These are phyloP conservation scores for Penicillium sp. DNA, from an alignment of 2,329 filamentous ascomycete species.

Conservation along the genomic window DNA sequence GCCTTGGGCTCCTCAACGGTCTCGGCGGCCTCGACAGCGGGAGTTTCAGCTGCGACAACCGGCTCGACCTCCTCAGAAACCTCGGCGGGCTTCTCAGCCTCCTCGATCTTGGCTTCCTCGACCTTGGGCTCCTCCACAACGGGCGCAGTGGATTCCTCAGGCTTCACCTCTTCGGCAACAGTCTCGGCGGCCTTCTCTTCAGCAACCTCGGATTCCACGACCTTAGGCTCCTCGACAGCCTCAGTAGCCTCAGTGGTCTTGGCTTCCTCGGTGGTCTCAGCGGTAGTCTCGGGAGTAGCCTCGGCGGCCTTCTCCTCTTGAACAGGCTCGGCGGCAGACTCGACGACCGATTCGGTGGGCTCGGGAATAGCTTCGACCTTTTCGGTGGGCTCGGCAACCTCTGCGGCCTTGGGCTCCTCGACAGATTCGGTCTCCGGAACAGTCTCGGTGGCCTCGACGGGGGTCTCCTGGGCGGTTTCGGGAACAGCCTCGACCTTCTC, in stretches of 20 bases:
- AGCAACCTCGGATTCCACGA: not conserved
- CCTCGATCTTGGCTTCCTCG: not conserved
- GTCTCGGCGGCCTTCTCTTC: constrained; percentile 1
- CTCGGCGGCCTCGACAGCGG: not conserved
- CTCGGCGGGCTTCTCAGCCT: constrained; percentile 6
- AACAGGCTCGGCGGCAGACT: too few relatives aligned
- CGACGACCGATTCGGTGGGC: too few relatives aligned
- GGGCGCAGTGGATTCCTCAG: not conserved
- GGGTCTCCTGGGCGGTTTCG: not conserved
- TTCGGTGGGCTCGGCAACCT: too few relatives aligned
- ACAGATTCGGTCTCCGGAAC: not conserved
- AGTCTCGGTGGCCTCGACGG: too few relatives aligned
- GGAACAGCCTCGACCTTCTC: not conserved
- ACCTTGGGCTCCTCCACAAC: constrained; percentile 8
- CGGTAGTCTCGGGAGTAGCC: not conserved
- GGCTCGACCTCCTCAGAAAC: too few relatives aligned
- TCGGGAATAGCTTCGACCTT: too few relatives aligned
- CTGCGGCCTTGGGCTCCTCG: not conserved
- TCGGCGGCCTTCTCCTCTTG: too few relatives aligned
- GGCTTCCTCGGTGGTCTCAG: not conserved
- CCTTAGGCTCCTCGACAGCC: not conserved
- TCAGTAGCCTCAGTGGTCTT: not conserved
- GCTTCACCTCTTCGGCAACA: constrained; percentile 3
- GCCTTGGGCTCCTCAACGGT: not conserved
- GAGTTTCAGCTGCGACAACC: not conserved